A percentile compares a stretch with the other conserved stretches of the same genome.
Conservation (phyloP, 352 stramenopile species). For the Phytophthora macrochlamydospora region DNA sequence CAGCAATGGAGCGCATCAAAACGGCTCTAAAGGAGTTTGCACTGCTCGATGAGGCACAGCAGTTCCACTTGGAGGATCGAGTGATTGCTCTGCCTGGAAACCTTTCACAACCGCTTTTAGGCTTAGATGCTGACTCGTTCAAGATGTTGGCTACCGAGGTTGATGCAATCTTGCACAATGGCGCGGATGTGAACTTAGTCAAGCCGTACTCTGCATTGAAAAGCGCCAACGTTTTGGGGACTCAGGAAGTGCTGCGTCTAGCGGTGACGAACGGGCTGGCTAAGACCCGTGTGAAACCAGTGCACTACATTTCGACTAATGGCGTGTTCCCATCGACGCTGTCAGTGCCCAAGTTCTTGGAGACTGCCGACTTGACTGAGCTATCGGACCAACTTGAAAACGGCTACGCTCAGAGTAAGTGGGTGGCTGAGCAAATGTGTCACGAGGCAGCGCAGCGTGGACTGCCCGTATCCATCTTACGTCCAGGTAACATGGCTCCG, state of each 20-base stretch:
- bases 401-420: constrained; percentile 92
- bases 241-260: constrained; percentile 89
- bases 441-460: constrained; percentile 76
- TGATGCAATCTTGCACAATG: constrained; percentile 92
- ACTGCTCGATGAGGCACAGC: constrained; percentile 50
- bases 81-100: constrained; percentile 76
- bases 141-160: constrained; percentile 88
- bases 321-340: constrained; percentile 83
- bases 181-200: constrained; percentile 92
- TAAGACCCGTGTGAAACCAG: constrained; percentile 80
- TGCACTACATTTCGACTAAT: constrained; percentile 93
- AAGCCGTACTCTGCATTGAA: constrained; percentile 90
- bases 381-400: constrained; percentile 71
- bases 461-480: constrained; percentile 87
- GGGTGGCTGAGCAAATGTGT: constrained; percentile 91
- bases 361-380: constrained; percentile 64
- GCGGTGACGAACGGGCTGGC: constrained; percentile 77
- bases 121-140: constrained; percentile 81
- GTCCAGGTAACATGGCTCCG: constrained; percentile 90
- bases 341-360: constrained; percentile 33
- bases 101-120: constrained; percentile 81
- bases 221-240: constrained; percentile 90
- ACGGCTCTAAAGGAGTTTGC: constrained; percentile 60
- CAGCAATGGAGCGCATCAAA: constrained; percentile 60
- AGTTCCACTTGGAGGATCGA: constrained; percentile 74